Evolutionary conservation across 768 basidiomycete species (phyloP).

Genomic region (Podaxis sp.): DNA sequence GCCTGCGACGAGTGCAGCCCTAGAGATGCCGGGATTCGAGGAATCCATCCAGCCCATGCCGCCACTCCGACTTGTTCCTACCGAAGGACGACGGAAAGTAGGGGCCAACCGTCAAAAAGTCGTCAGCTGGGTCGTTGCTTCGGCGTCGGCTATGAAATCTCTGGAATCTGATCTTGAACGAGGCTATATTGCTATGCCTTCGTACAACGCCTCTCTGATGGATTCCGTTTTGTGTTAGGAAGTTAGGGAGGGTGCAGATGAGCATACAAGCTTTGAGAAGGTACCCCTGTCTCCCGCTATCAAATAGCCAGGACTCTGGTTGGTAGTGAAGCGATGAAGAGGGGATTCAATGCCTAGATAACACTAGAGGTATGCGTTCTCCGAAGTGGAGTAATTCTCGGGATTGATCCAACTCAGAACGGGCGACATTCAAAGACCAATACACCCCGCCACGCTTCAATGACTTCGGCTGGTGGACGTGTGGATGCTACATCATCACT

Average conservation of each 20-base stretch:
- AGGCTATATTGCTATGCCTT: not conserved
- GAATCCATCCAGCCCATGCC: not conserved
- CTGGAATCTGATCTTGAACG: not conserved
- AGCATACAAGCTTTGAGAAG: not conserved
- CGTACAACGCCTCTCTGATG: slow-evolving; percentile 1
- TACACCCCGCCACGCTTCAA: not conserved
- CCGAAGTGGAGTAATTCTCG: not conserved
- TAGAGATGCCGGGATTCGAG: not conserved
- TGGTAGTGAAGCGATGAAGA: not conserved
- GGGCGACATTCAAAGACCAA: not conserved
- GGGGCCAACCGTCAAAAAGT: slow-evolving; percentile 3
- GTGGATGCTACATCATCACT: not conserved
- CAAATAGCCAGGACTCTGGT: not conserved
- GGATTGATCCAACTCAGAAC: not conserved
- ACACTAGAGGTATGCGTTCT: not conserved
- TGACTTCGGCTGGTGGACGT: not conserved
- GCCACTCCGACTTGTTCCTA: not conserved
- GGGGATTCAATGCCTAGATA: not conserved
- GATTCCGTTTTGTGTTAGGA: not conserved
- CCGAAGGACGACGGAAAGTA: not conserved
- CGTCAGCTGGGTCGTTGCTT: slow-evolving; percentile 4
- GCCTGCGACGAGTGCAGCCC: not conserved
- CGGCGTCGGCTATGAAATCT: not conserved
- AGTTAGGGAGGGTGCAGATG: not conserved
- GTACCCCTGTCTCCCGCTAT: not conserved